A percentile compares a stretch with the other conserved stretches of the same genome.
phyloP scores from a whole-genome alignment of 1,139 yeast genomes.

The Yamadazyma triangularis region DNA sequence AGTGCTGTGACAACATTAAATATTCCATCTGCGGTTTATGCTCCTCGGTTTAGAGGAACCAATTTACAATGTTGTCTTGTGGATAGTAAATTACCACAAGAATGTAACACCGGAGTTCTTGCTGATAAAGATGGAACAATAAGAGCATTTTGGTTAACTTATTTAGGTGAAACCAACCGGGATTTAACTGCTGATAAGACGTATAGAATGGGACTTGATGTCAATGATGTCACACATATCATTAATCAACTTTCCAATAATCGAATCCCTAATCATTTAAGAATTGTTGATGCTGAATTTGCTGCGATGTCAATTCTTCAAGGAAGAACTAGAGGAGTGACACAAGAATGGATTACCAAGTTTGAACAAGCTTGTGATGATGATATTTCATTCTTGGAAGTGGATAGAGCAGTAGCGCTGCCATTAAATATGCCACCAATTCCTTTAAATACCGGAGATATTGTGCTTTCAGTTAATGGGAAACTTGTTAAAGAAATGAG shows the following conservation, averaged over 20 bases:
- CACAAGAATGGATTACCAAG: slow-evolving; percentile 73
- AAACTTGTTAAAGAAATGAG: slow-evolving; percentile 59
- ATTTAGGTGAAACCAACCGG: slow-evolving; percentile 59
- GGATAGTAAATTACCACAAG: slow-evolving; percentile 68
- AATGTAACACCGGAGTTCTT: slow-evolving; percentile 76
- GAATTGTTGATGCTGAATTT: slow-evolving; percentile 78
- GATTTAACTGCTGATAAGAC: slow-evolving; percentile 51
- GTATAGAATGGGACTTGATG: slow-evolving; percentile 80
- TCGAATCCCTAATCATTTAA: slow-evolving; percentile 48
- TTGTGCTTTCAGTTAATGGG: slow-evolving; percentile 66
- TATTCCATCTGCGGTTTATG: slow-evolving; percentile 61
- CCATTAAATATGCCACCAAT: slow-evolving; percentile 18
- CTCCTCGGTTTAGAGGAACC: slow-evolving; percentile 84
- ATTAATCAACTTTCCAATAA: slow-evolving; percentile 51
- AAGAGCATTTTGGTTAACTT: slow-evolving; percentile 81
- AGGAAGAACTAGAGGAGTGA: slow-evolving; percentile 82
- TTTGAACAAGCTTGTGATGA: slow-evolving; percentile 59
- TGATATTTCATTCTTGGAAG: slow-evolving; percentile 69
- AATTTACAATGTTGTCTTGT: slow-evolving; percentile 74
- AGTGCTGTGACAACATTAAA: slow-evolving; percentile 73
- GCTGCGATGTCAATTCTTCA: slow-evolving; percentile 63
- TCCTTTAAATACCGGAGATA: slow-evolving; percentile 56
- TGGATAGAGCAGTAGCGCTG: slow-evolving; percentile 63
- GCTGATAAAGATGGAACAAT: slow-evolving; percentile 77
- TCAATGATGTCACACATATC: slow-evolving; percentile 57